Conservation (phyloP, 257 asterid genomes). For the Apocynum venetum region DNA sequence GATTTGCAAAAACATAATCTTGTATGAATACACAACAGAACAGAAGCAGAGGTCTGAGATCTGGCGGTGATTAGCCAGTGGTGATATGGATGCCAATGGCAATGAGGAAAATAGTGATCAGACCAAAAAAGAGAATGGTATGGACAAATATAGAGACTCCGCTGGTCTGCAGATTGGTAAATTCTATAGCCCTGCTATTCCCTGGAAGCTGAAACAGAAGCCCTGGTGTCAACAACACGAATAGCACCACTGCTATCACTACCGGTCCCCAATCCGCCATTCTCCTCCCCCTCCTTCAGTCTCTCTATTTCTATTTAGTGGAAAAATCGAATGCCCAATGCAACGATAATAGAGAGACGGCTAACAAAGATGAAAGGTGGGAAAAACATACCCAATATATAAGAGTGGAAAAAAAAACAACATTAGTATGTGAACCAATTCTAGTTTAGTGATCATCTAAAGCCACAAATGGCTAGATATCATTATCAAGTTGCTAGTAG, state of each 20-base stretch:
- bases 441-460: background rate
- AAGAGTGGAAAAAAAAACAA: background rate
- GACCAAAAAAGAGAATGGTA: conserved; percentile 24
- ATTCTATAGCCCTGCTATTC: conserved; percentile 24
- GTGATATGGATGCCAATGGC: conserved; percentile 33
- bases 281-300: background rate
- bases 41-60: background rate
- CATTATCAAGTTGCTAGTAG: background rate
- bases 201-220: conserved; percentile 37
- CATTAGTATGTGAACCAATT: background rate
- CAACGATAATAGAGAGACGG: background rate
- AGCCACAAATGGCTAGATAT: background rate
- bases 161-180: conserved; percentile 27
- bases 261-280: conserved; percentile 43
- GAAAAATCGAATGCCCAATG: background rate
- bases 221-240: conserved; percentile 30
- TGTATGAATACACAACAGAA: background rate
- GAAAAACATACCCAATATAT: background rate
- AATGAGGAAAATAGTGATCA: conserved; percentile 25
- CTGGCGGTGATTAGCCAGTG: conserved; percentile 11
- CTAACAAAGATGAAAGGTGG: background rate
- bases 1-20: too few relatives aligned
- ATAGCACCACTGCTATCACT: conserved; percentile 30
- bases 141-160: conserved; percentile 28
- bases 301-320: background rate